These are phyloP conservation scores for California macrophylla DNA, from an alignment of 441 rosid genomes.

Conservation along the genomic window DNA sequence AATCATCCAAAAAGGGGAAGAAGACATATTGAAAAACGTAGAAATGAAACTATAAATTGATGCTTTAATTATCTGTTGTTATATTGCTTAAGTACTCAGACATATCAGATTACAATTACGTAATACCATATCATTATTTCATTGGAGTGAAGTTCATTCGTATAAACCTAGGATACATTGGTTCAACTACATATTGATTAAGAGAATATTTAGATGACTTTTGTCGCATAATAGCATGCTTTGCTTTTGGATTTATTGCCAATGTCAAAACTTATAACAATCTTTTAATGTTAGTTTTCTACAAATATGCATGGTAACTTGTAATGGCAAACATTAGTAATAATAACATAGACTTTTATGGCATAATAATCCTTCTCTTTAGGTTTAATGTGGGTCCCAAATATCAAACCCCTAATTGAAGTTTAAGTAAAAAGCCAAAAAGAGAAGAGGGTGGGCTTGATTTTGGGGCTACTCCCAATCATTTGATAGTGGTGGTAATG, in stretches of 20 bases:
- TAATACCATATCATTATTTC: too few relatives aligned
- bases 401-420: neutral
- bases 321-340: constrained; percentile 1
- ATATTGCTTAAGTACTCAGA: too few relatives aligned
- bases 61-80: too few relatives aligned
- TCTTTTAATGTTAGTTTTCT: neutral
- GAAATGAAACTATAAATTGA: too few relatives aligned
- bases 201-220: neutral
- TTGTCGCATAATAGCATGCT: neutral
- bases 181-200: too few relatives aligned
- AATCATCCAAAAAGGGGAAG: constrained; percentile 57
- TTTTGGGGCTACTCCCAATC: neutral
- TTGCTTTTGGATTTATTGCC: neutral
- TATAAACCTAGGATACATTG: too few relatives aligned
- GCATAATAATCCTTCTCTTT: neutral
- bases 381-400: neutral
- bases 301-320: neutral
- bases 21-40: neutral
- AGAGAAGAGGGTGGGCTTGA: neutral
- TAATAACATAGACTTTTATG: neutral
- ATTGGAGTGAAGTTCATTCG: too few relatives aligned
- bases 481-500: neutral
- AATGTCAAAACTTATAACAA: neutral
- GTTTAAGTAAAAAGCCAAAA: neutral
- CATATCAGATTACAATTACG: too few relatives aligned